These are phyloP conservation scores for Cystobasidiaceae sp. DNA, from an alignment of 1,284 basidiomycete genomes.

Conservation along the genomic window DNA sequence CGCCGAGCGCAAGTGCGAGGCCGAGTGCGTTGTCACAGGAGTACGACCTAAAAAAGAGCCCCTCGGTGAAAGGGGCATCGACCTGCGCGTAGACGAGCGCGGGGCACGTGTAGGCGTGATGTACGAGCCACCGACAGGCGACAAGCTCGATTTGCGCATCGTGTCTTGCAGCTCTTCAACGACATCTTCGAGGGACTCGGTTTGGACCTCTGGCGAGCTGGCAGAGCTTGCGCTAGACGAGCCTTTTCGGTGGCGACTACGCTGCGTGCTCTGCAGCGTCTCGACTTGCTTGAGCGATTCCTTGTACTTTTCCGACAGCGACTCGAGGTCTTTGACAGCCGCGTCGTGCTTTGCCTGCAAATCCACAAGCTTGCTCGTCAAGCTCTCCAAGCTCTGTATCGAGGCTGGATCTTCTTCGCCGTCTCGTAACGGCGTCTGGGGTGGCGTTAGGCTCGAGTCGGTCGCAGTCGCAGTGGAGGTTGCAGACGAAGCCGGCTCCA, in stretches of 20 bases:
- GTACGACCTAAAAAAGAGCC: slow-evolving; percentile 32
- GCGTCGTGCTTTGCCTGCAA: slow-evolving; percentile 54
- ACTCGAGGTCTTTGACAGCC: slow-evolving; percentile 70
- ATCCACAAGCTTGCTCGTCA: slow-evolving; percentile 31
- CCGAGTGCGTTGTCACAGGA: slow-evolving; percentile 26
- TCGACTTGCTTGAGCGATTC: slow-evolving; percentile 84
- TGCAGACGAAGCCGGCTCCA: background rate
- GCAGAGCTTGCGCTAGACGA: slow-evolving; percentile 25
- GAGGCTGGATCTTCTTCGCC: slow-evolving; percentile 10
- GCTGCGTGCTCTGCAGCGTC: slow-evolving; percentile 53
- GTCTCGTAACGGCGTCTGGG: slow-evolving; percentile 30
- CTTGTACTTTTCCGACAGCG: slow-evolving; percentile 72
- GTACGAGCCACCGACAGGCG: background rate
- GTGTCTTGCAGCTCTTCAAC: slow-evolving; percentile 27
- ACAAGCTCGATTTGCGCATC: background rate
- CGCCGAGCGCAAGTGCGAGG: slow-evolving; percentile 53
- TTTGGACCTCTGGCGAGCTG: slow-evolving; percentile 2
- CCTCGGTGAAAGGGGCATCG: slow-evolving; percentile 24
- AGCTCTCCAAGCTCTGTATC: background rate
- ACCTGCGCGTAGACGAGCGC: background rate
- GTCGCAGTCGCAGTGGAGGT: background rate
- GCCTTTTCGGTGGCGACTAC: slow-evolving; percentile 6
- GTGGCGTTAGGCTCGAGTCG: slow-evolving; percentile 29
- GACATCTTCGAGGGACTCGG: slow-evolving; percentile 18
- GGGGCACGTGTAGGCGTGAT: slow-evolving; percentile 13